phyloP scores from a whole-genome alignment of 2,329 filamentous ascomycete genomes.

The Curvularia hawaiiensis region DNA sequence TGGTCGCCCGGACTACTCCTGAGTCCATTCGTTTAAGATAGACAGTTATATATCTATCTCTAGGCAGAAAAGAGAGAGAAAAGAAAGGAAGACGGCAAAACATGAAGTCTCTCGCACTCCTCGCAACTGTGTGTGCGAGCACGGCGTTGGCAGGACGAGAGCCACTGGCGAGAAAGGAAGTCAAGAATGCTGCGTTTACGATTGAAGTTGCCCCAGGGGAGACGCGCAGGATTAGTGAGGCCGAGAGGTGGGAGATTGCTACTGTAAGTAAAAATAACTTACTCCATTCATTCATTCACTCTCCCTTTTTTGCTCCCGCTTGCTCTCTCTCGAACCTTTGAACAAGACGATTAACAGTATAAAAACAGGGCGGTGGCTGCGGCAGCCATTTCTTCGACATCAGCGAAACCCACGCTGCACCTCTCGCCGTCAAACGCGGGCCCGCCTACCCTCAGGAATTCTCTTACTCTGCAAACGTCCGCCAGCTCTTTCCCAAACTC shows the following conservation, averaged over 20 bases:
- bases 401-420: not conserved
- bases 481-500: not conserved
- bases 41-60: no score
- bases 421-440: not conserved
- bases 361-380: not conserved
- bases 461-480: not conserved
- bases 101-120: not conserved
- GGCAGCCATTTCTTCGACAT: not conserved
- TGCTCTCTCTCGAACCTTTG: no score
- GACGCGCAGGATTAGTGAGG: constrained; percentile 22
- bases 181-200: constrained; percentile 3
- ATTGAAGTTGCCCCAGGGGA: constrained; percentile 23
- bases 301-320: no score
- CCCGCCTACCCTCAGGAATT: not conserved
- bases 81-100: not conserved
- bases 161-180: not conserved
- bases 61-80: no score
- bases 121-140: not conserved
- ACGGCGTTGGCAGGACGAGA: not conserved
- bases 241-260: constrained; percentile 21
- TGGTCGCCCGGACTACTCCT: no score
- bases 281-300: no score
- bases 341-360: no score
- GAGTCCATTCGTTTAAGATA: no score
- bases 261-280: no score